phyloP scores from a whole-genome alignment of 768 basidiomycete genomes.

The Lactarius deliciosus region DNA sequence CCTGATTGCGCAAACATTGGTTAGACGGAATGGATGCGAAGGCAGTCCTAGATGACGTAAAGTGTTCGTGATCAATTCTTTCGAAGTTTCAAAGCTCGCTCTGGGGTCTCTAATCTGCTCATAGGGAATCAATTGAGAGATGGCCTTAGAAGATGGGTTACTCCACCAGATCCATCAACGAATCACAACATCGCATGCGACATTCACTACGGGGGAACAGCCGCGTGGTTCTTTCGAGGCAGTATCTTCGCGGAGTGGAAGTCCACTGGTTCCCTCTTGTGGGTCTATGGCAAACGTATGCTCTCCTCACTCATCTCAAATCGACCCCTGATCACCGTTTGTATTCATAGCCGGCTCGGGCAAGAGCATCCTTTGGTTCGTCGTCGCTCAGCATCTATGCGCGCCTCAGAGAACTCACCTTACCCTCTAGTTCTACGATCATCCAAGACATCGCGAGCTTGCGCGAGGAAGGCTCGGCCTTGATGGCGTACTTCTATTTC shows the following conservation, averaged over 20 bases:
- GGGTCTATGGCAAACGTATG: not conserved
- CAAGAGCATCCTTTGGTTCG: not conserved
- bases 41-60: not conserved
- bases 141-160: not conserved
- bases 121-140: not conserved
- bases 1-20: not conserved
- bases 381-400: not conserved
- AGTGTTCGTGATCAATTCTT: not conserved
- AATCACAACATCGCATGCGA: not conserved
- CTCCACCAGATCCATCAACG: not conserved
- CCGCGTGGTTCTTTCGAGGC: not conserved
- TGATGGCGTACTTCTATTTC: not conserved
- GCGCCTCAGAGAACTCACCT: not conserved
- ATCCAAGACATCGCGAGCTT: not conserved
- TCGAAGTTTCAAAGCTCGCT: not conserved
- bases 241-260: not conserved
- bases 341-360: not conserved
- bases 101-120: not conserved
- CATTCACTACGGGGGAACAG: not conserved
- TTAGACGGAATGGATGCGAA: not conserved
- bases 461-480: not conserved
- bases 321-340: not conserved
- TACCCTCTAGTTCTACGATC: not conserved
- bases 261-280: not conserved
- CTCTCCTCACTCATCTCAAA: not conserved